Conservation (phyloP, 331 rosid species). For the Pyracantha coccinea region DNA sequence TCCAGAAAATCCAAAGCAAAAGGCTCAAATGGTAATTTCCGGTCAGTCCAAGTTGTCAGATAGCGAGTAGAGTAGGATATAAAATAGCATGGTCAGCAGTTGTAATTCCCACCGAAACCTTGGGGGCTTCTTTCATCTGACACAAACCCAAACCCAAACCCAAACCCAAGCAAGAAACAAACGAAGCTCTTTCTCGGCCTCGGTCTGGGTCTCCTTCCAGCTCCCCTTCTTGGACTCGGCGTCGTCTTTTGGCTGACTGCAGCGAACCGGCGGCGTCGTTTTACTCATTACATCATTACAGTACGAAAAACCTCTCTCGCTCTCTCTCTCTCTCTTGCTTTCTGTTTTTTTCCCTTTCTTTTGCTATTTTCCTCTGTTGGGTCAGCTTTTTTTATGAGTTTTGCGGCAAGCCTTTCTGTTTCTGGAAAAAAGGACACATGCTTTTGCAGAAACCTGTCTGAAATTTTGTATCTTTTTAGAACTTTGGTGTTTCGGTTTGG, state of each 20-base stretch:
- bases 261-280: slow-evolving; percentile 30
- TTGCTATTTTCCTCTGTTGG: background rate
- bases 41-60: background rate
- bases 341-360: background rate
- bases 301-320: background rate
- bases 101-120: background rate
- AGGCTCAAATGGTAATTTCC: background rate
- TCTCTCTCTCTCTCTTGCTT: background rate
- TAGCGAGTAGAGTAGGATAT: background rate
- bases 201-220: slow-evolving; percentile 10
- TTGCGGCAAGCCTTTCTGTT: background rate
- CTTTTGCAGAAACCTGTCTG: background rate
- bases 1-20: background rate
- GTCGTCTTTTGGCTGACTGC: slow-evolving; percentile 18
- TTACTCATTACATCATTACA: background rate
- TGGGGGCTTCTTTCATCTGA: slow-evolving; percentile 14
- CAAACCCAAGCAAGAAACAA: background rate
- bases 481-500: background rate
- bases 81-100: background rate
- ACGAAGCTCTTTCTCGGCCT: slow-evolving; percentile 2
- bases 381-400: background rate
- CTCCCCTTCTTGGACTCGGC: slow-evolving; percentile 17
- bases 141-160: background rate
- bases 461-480: background rate
- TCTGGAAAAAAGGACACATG: slow-evolving; percentile 1